Conservation (phyloP, 2,329 filamentous ascomycete genomes). For the Talaromyces sp. region DNA sequence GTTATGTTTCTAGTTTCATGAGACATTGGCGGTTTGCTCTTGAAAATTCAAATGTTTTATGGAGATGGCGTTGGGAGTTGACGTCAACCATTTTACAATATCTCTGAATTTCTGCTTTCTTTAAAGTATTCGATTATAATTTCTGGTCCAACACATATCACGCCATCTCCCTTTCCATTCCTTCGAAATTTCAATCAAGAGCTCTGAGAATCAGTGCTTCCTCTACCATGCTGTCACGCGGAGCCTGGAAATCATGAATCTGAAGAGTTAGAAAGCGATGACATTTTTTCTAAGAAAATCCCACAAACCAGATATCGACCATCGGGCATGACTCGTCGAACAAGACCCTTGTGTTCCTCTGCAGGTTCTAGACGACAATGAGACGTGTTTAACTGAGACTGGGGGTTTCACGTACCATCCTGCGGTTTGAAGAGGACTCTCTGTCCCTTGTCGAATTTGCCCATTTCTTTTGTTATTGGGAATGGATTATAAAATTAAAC, state of each 20-base stretch:
- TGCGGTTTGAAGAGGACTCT: background rate
- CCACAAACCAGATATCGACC: background rate
- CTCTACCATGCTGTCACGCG: background rate
- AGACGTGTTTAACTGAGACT: background rate
- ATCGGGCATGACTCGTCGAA: constrained; percentile 3
- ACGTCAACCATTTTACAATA: background rate
- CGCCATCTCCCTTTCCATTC: background rate
- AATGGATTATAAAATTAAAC: background rate
- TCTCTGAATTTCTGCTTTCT: background rate
- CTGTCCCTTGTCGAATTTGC: background rate
- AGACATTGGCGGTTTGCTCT: background rate
- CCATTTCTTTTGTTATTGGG: background rate
- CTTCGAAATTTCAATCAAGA: background rate
- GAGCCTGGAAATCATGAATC: background rate
- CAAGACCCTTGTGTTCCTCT: constrained; percentile 3
- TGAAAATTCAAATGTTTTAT: background rate
- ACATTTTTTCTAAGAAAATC: background rate
- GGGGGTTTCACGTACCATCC: background rate
- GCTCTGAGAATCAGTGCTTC: background rate
- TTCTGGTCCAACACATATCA: background rate
- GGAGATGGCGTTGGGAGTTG: constrained; percentile 12
- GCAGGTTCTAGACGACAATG: background rate
- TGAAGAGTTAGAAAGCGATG: background rate
- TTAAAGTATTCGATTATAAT: background rate
- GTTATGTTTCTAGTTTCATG: background rate